Evolutionary conservation across 192 early-diverging fungal genomes (phyloP), one percentile per base, ranked within the genome.

Genomic region (Coemansia sp.): DNA sequence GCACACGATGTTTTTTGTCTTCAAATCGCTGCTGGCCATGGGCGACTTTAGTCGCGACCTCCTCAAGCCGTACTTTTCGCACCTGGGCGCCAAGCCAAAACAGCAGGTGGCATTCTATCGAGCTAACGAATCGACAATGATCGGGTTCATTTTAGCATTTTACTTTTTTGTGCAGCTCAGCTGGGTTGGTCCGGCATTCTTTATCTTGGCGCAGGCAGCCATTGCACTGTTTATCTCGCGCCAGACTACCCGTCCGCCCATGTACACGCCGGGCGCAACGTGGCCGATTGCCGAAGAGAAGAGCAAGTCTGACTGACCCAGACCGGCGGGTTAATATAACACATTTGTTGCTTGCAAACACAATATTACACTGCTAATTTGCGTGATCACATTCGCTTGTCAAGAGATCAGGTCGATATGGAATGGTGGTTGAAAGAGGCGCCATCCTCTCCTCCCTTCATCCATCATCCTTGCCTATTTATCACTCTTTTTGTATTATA

Each of bases 141-240:
- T 78, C 10, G 75, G 75, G 1, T 78, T 78, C 48, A 69, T 78
- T 27, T 33, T 72, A 31, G 54, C 75, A 0, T 72, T 64, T 42
- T 78, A 78, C 65, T 69, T 78, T 21, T 69, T 78, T 23, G 70
- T 72, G 4, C 69, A 78, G 51, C 33, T 78, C 57, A 71, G 69
- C 58, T 78, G 75, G 75, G 43, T 78, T 6, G 75, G 75, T 10
- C 69, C 75, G 28, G 70, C 70, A 18, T 78, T 78, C 43, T 78
- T 58, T 22, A 60, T 78, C 19, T 24, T 78, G 47, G 69, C 75
- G 0, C 75, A 72, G 63, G 69, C 75, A 1, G 75, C 70, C 4
- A 55, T 65, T 54, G 75, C 75, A 10, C n/a, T 78, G 49, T 78
- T 72, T 32, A 65, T 78, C 31, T 57, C 59, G 14, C 56, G 56